Evolutionary conservation across 2,329 filamentous ascomycete species (phyloP), one percentile per base, ranked within the genome.

Genomic region (Trichoderma pleuroti): DNA sequence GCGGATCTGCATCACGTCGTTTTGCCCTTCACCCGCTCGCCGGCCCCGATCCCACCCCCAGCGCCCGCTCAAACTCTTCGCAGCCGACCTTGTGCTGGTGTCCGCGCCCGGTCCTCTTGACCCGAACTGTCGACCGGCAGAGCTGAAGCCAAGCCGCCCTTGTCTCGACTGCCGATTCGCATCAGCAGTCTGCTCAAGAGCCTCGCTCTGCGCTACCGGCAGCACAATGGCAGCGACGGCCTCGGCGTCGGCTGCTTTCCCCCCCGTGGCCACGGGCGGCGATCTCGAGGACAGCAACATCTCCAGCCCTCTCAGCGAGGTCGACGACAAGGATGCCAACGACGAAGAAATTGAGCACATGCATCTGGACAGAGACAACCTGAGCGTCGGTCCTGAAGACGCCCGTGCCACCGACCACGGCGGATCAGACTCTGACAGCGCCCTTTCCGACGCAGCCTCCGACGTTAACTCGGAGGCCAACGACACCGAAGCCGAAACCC

Each of bases 261-360:
- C 85, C 72, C 84, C 86, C 36, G 70, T 76, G 32, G 75, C 74
- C 67, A 71, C 74, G 72, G 78, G 76, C 73, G 77, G 82, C 73
- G 86, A 87, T 76, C 83, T 84, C 73, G 87, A 87, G 75, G 89
- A 90, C 76, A 92, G 92, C 79, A 90, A 90, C 79, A 86, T 92
- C 67, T 98, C 94, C 49, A 98, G 95, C 81, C 96, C 94, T 77
- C 86, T 98, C 76, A 98, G 93, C 83, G 95, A 98, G 76, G 92
- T 97, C 70, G 94, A 94, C 77, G 93, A 97, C 76, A 89, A 89
- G 76, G 90, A 93, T 73, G 87, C 85, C 56, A 91, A 93, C 65
- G 89, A 92, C 73, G 91, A 92, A 63, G 88, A 88, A 63, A 85
- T 87, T 73, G 91, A 91, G 67, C 87, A 87, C 72, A 86, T 87